A percentile compares a stretch with the other conserved stretches of the same genome.
phyloP scores from a whole-genome alignment of 2,329 filamentous ascomycete genomes.

The Fusarium sp. region DNA sequence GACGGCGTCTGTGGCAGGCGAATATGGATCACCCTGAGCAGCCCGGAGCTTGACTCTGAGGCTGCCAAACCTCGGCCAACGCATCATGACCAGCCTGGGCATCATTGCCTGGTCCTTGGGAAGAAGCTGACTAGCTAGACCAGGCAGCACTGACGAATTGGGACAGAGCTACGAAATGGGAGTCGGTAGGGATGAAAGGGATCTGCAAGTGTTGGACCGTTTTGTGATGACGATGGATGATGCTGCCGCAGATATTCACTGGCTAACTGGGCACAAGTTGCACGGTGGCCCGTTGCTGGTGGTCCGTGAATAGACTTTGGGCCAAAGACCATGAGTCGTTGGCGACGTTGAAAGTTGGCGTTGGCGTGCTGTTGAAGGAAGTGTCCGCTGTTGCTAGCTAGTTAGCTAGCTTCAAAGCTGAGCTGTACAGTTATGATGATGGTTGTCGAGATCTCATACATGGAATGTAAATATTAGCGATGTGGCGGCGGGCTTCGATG shows the following conservation, averaged over 20 bases:
- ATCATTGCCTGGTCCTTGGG: slow-evolving; percentile 32
- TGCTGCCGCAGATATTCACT: slow-evolving; percentile 11
- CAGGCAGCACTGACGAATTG: slow-evolving; percentile 5
- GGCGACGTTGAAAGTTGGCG: slow-evolving; percentile 3
- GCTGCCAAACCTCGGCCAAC: slow-evolving; percentile 26
- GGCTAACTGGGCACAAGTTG: slow-evolving; percentile 1
- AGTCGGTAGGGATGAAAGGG: slow-evolving; percentile 1
- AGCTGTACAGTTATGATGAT: too few relatives aligned
- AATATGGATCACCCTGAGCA: slow-evolving; percentile 35
- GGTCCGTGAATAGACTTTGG: slow-evolving; percentile 17
- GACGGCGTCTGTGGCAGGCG: slow-evolving; percentile 17
- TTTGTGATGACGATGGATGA: slow-evolving; percentile 42
- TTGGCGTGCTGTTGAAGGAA: not conserved
- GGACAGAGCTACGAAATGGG: not conserved
- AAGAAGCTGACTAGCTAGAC: slow-evolving; percentile 17
- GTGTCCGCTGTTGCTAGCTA: too few relatives aligned
- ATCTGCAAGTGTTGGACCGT: slow-evolving; percentile 17
- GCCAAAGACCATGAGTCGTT: slow-evolving; percentile 12
- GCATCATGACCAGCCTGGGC: slow-evolving; percentile 39
- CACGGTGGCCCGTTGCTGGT: slow-evolving; percentile 3
- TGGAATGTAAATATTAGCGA: too few relatives aligned
- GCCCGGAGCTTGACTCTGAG: slow-evolving; percentile 23
- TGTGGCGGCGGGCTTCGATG: too few relatives aligned
- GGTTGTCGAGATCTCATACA: too few relatives aligned
- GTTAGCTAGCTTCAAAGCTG: too few relatives aligned